Evolutionary conservation across 2,329 filamentous ascomycete species (phyloP).

Genomic region (Fusarium continuum): DNA sequence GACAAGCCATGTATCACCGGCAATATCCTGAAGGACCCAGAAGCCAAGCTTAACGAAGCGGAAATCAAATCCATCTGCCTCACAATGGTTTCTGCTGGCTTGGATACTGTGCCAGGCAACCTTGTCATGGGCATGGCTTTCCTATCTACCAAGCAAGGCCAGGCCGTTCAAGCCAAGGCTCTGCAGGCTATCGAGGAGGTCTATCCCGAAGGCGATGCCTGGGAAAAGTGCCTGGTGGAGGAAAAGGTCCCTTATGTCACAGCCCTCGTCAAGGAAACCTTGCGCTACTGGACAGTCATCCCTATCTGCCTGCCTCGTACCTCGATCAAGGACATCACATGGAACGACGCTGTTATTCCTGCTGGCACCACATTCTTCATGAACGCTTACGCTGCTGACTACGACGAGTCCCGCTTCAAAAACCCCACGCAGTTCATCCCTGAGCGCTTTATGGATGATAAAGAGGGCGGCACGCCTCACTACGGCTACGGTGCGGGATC

Average conservation of each 20-base stretch:
- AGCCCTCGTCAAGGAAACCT: constrained; percentile 79
- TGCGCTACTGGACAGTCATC: constrained; percentile 83
- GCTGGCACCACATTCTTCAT: constrained; percentile 83
- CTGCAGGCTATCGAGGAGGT: constrained; percentile 74
- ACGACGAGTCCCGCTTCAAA: constrained; percentile 73
- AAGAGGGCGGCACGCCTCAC: constrained; percentile 65
- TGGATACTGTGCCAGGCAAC: constrained; percentile 84
- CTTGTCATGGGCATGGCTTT: constrained; percentile 83
- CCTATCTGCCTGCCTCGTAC: constrained; percentile 80
- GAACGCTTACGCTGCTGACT: constrained; percentile 81
- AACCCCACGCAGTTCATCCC: constrained; percentile 71
- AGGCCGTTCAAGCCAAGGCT: constrained; percentile 74
- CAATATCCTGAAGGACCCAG: constrained; percentile 64
- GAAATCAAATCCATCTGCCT: constrained; percentile 84
- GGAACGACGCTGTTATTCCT: constrained; percentile 73
- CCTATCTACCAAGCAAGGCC: constrained; percentile 72
- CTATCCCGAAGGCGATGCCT: constrained; percentile 79
- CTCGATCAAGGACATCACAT: constrained; percentile 79
- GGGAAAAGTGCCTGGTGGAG: constrained; percentile 75
- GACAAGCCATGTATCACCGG: constrained; percentile 55
- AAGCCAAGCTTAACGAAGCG: constrained; percentile 61
- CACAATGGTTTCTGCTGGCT: constrained; percentile 82
- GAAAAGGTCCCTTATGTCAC: constrained; percentile 82
- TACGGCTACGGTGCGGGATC: constrained; percentile 71
- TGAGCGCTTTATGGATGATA: constrained; percentile 72